phyloP scores from a whole-genome alignment of 1,139 yeast genomes.

The Pneumocystis carinii region DNA sequence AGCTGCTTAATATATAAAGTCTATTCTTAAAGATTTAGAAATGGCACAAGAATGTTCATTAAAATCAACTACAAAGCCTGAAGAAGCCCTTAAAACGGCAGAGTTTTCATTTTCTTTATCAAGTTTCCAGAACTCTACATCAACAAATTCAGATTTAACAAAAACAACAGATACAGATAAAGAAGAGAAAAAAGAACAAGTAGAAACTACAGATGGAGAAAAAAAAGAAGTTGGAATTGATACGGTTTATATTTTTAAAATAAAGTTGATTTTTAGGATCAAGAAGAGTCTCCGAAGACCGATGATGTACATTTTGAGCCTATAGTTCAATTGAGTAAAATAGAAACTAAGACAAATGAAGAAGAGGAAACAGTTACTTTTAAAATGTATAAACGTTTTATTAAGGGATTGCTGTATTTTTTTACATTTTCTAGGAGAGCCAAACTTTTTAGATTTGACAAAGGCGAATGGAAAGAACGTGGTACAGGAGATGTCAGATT shows the following conservation, averaged over 20 bases:
- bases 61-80: too few species aligned
- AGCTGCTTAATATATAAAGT: too few species aligned
- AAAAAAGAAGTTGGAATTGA: too few species aligned
- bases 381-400: conserved; percentile 39
- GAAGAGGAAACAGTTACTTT: conserved; percentile 81
- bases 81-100: too few species aligned
- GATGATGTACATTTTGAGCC: conserved; percentile 90
- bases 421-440: conserved; percentile 39
- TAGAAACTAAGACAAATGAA: conserved; percentile 92
- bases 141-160: too few species aligned
- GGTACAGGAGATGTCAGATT: conserved; percentile 98
- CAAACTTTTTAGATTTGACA: conserved; percentile 77
- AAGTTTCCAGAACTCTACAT: too few species aligned
- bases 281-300: conserved; percentile 48
- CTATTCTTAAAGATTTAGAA: too few species aligned
- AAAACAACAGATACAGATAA: too few species aligned
- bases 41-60: too few species aligned
- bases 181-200: too few species aligned
- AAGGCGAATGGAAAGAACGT: conserved; percentile 97
- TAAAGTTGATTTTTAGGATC: conserved; percentile 44
- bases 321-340: conserved; percentile 82
- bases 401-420: not conserved
- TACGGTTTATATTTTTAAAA: not conserved
- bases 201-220: too few species aligned
- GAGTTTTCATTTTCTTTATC: too few species aligned